Evolutionary conservation across 2,329 filamentous ascomycete species (phyloP), one percentile per base, ranked within the genome.

Genomic region (Pseudogymnoascus sp.): DNA sequence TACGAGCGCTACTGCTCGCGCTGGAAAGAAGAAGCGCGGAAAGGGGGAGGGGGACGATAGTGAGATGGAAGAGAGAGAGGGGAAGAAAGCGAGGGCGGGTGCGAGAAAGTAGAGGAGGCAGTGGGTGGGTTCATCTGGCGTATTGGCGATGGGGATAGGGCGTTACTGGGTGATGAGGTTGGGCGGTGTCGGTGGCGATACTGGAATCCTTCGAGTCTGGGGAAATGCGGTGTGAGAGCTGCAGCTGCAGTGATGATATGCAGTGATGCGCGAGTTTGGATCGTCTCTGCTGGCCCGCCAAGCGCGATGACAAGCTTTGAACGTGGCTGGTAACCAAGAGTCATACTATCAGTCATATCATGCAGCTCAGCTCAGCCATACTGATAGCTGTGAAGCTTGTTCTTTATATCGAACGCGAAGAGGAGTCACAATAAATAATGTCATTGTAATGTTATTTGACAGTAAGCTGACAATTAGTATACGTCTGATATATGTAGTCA

Each of bases 51-150:
- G 61, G 3, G 77, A 83, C 25, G 85, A 87, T 64, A 87, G 84
- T 73, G 85, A 87, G 74, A 82, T 79, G 21, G 84, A 87, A 63
- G 76, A 77, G 14, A 74, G 74, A 59, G 80, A 82, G 63, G 61
- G 46, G 36, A 72, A 76, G 43, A 86, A 81, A 70, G 31, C 46
- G 14, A 16, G 46, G 5, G 46, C 46, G 8, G 46, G 46, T 5
- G 46, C 23, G n/a, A 53, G 46, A 7, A 53, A 53, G 46, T 53
- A 53, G 23, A 31, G 7, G 8, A 18, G 7, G 7, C 25, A 25
- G 25, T 11, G 46, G n/a, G n/a, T 16, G 25, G 7, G 14, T 6
- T 18, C 14, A 31, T 53, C 25, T 53, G 46, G 46, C 46, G 46
- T 53, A 53, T 31, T 53, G 46, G 46, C 46, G 14, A 31, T 53